Conservation (phyloP, 192 early-diverging fungal genomes). For the Podila epigama region DNA sequence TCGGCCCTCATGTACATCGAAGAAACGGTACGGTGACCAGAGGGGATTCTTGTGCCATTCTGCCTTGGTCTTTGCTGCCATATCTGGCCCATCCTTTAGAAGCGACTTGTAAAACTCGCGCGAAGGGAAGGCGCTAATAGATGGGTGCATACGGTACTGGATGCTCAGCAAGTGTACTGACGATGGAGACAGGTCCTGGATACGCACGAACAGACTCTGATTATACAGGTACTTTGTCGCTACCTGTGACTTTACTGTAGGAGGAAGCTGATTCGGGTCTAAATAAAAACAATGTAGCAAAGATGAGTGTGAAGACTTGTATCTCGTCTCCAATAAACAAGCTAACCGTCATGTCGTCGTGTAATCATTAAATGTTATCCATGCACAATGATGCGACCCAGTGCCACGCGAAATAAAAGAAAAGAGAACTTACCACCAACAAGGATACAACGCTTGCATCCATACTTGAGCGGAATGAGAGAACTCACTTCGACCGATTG, state of each 20-base stretch:
- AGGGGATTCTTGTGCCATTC: constrained; percentile 72
- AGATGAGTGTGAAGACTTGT: too few relatives aligned
- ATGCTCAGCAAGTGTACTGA: constrained; percentile 84
- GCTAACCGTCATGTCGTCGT: too few relatives aligned
- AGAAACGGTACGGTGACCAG: constrained; percentile 83
- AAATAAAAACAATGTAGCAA: background rate
- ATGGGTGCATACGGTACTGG: constrained; percentile 98
- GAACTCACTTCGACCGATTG: constrained; percentile 89
- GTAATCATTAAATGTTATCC: background rate
- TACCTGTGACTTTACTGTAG: constrained; percentile 81
- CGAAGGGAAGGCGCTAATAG: constrained; percentile 85
- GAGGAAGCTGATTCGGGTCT: constrained; percentile 95
- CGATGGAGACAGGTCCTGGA: constrained; percentile 72
- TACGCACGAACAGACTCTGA: constrained; percentile 87
- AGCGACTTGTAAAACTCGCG: constrained; percentile 78
- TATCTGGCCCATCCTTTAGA: constrained; percentile 78
- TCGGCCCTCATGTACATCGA: constrained; percentile 71
- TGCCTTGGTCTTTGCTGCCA: constrained; percentile 67
- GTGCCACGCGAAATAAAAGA: background rate
- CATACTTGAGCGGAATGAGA: constrained; percentile 89
- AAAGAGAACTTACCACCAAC: constrained; percentile 74
- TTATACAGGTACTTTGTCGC: constrained; percentile 80
- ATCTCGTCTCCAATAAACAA: too few relatives aligned
- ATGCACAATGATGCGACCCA: background rate
- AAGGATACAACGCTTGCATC: constrained; percentile 80